phyloP scores from a whole-genome alignment of 371 early-diverging fungal species.

The Caulochytrium protostelioides region DNA sequence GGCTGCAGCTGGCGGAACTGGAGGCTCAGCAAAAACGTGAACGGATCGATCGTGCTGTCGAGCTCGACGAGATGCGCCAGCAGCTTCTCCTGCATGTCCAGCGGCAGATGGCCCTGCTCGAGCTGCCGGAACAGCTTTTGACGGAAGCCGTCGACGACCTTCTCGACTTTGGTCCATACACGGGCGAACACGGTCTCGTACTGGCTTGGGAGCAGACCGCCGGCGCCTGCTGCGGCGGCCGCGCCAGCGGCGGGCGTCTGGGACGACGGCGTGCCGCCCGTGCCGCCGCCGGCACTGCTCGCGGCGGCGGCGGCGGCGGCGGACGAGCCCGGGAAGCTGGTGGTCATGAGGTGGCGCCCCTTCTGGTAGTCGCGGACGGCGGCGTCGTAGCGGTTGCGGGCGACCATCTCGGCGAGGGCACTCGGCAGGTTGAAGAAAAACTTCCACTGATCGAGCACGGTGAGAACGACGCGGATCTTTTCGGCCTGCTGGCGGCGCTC shows the following conservation, averaged over 20 bases:
- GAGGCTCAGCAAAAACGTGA: too few species aligned
- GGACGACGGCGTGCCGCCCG: slow-evolving; percentile 7
- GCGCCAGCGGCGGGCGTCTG: slow-evolving; percentile 1
- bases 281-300: slow-evolving; percentile 1
- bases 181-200: slow-evolving; percentile 73
- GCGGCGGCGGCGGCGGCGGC: slow-evolving; percentile 11
- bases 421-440: slow-evolving; percentile 86
- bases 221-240: slow-evolving; percentile 1
- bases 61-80: too few species aligned
- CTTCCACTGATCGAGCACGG: slow-evolving; percentile 68
- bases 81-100: slow-evolving; percentile 83
- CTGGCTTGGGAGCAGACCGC: slow-evolving; percentile 12
- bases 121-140: slow-evolving; percentile 49
- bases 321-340: not conserved
- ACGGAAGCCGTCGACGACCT: slow-evolving; percentile 48
- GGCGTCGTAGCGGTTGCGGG: slow-evolving; percentile 58
- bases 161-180: slow-evolving; percentile 78
- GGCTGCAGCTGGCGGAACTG: too few species aligned
- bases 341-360: slow-evolving; percentile 34
- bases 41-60: too few species aligned
- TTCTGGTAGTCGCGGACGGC: slow-evolving; percentile 90
- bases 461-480: slow-evolving; percentile 70
- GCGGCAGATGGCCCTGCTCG: slow-evolving; percentile 48
- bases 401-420: slow-evolving; percentile 52
- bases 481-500: slow-evolving; percentile 64